Evolutionary conservation across 805 yeast species (phyloP).

Genomic region (Teunomyces gatunensis): DNA sequence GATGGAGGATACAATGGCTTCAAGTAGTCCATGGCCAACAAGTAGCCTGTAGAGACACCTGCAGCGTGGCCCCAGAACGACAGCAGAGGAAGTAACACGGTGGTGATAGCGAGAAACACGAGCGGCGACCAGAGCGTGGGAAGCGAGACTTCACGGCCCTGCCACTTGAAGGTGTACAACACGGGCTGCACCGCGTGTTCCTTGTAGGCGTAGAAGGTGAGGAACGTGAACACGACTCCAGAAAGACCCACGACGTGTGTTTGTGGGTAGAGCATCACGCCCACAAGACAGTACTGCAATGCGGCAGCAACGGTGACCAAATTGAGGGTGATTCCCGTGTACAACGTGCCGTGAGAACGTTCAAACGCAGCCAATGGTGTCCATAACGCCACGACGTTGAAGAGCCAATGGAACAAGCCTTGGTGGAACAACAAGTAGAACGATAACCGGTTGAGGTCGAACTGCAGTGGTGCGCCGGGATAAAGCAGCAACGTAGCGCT

Average conservation of each 20-base stretch:
- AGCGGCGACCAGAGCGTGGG: conserved; percentile 66
- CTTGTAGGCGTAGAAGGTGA: conserved; percentile 57
- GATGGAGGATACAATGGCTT: conserved; percentile 65
- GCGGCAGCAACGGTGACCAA: conserved; percentile 69
- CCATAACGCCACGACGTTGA: conserved; percentile 56
- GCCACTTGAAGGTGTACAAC: conserved; percentile 25
- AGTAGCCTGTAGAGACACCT: conserved; percentile 65
- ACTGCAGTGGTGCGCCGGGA: conserved; percentile 52
- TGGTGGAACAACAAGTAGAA: conserved; percentile 71
- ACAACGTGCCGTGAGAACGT: conserved; percentile 73
- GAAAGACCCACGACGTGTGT: conserved; percentile 64
- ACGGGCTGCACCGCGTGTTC: conserved; percentile 40
- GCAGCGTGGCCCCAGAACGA: conserved; percentile 74
- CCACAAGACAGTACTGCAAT: conserved; percentile 54
- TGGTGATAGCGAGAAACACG: conserved; percentile 43
- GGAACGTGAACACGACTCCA: conserved; percentile 70
- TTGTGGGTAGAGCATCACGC: conserved; percentile 49
- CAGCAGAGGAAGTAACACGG: conserved; percentile 59
- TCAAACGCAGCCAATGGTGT: conserved; percentile 68
- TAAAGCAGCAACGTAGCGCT: conserved; percentile 43
- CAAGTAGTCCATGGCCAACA: conserved; percentile 56
- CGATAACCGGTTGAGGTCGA: conserved; percentile 53
- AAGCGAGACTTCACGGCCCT: conserved; percentile 40
- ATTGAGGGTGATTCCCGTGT: conserved; percentile 79
- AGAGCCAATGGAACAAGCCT: conserved; percentile 56